These are phyloP conservation scores for Trichoderma koningiopsis DNA, from an alignment of 2,329 filamentous ascomycete genomes.

Conservation along the genomic window DNA sequence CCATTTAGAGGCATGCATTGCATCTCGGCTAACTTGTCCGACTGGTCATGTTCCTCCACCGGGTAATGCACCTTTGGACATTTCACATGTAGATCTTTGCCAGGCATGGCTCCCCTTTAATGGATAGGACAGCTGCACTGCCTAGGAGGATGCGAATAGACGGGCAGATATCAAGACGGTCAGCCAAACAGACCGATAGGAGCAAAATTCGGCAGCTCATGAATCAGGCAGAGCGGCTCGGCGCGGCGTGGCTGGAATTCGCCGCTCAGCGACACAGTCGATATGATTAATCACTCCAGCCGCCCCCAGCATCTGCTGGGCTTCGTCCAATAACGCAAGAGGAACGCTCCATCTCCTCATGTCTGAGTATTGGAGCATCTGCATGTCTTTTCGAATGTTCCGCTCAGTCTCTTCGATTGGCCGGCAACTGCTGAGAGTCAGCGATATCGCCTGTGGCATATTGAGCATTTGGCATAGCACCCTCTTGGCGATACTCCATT, in stretches of 20 bases:
- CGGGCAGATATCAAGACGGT: background rate
- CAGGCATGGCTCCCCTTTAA: background rate
- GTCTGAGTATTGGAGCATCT: background rate
- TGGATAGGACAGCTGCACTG: background rate
- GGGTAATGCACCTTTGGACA: background rate
- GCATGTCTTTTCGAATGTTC: constrained; percentile 1
- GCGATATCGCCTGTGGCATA: background rate
- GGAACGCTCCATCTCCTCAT: background rate
- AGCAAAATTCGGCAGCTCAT: background rate
- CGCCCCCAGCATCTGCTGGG: background rate
- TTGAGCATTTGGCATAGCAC: background rate
- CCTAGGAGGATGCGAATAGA: background rate
- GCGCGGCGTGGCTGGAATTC: background rate
- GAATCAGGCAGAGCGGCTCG: background rate
- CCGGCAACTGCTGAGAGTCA: background rate
- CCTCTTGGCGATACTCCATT: background rate
- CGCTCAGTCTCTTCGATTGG: background rate
- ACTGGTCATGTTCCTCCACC: background rate
- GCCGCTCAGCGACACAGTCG: background rate
- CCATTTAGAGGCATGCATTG: background rate
- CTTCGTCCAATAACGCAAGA: background rate
- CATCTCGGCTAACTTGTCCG: background rate
- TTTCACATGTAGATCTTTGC: background rate
- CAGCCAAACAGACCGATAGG: background rate
- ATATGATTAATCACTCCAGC: constrained; percentile 9